Evolutionary conservation across 2,329 filamentous ascomycete species (phyloP).

Genomic region (Alternaria viburni): DNA sequence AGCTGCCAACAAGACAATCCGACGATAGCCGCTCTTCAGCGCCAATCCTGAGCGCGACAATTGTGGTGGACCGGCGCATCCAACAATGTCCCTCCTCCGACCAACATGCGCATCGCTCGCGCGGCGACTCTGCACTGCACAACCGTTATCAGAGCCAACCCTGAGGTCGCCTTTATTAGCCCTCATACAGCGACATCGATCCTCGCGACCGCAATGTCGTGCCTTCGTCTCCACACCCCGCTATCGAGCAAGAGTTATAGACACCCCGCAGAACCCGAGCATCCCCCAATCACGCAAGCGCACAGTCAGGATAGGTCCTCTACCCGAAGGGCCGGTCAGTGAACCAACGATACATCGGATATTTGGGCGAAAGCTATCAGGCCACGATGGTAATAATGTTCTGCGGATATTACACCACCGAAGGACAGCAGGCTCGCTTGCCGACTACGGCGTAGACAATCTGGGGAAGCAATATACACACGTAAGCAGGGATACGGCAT

Average conservation of each 20-base stretch:
- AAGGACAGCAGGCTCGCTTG: conserved; percentile 47
- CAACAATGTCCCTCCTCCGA: conserved; percentile 38
- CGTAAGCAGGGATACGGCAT: conserved; percentile 33
- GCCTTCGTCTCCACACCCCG: conserved; percentile 32
- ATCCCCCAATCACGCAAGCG: conserved; percentile 33
- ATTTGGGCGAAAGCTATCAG: conserved; percentile 39
- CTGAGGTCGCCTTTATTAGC: conserved; percentile 29
- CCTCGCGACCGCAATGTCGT: conserved; percentile 25
- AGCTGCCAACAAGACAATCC: not conserved
- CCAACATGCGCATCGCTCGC: conserved; percentile 35
- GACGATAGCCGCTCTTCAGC: not conserved
- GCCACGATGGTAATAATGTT: conserved; percentile 43
- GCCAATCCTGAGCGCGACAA: not conserved
- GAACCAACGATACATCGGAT: conserved; percentile 33
- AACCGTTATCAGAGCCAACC: conserved; percentile 21
- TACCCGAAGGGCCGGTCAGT: conserved; percentile 38
- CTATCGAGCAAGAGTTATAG: conserved; percentile 32
- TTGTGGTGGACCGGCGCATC: conserved; percentile 11
- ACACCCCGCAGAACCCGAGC: conserved; percentile 29
- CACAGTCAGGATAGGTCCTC: conserved; percentile 40
- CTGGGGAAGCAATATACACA: conserved; percentile 36
- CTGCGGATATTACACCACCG: conserved; percentile 50
- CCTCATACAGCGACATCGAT: conserved; percentile 21
- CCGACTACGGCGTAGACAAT: conserved; percentile 48
- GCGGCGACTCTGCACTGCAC: conserved; percentile 35